Percentiles rank a stretch among this genome's conserved stretches.
phyloP scores from a whole-genome alignment of 2,329 filamentous ascomycete species.

The Cordyceps farinosa region DNA sequence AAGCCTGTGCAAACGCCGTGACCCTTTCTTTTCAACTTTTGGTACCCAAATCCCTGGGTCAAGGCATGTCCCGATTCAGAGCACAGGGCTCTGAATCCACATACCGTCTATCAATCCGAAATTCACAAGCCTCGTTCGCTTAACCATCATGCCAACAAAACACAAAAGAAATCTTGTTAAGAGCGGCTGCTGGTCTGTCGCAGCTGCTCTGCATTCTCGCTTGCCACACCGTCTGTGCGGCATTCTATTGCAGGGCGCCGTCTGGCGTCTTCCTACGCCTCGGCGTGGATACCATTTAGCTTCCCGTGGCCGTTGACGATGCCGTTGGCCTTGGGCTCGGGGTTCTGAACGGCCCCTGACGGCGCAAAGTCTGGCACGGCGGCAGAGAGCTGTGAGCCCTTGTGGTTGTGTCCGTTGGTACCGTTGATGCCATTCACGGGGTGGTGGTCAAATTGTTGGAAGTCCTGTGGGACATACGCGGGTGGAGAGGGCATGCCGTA shows the following conservation, averaged over 20 bases:
- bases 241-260: not conserved
- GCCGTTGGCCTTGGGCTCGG: not conserved
- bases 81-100: not conserved
- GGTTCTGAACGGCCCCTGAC: conserved; percentile 24
- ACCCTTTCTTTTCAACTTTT: conserved; percentile 13
- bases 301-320: conserved; percentile 25
- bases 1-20: conserved; percentile 15
- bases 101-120: conserved; percentile 11
- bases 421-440: conserved; percentile 37
- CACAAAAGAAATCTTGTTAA: conserved; percentile 4
- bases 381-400: conserved; percentile 35
- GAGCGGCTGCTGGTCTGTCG: not conserved
- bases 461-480: conserved; percentile 29
- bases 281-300: conserved; percentile 29
- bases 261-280: not conserved
- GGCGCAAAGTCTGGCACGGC: conserved; percentile 40
- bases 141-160: conserved; percentile 14
- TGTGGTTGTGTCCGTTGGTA: conserved; percentile 28
- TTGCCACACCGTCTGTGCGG: not conserved
- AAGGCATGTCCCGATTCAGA: not conserved
- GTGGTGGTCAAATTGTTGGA: conserved; percentile 34
- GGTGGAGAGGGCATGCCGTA: conserved; percentile 31
- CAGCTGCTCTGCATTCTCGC: conserved; percentile 4
- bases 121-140: conserved; percentile 8
- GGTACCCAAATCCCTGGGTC: conserved; percentile 9